Evolutionary conservation across 768 basidiomycete genomes (phyloP).

Genomic region (Phanerodontia chrysosporium): DNA sequence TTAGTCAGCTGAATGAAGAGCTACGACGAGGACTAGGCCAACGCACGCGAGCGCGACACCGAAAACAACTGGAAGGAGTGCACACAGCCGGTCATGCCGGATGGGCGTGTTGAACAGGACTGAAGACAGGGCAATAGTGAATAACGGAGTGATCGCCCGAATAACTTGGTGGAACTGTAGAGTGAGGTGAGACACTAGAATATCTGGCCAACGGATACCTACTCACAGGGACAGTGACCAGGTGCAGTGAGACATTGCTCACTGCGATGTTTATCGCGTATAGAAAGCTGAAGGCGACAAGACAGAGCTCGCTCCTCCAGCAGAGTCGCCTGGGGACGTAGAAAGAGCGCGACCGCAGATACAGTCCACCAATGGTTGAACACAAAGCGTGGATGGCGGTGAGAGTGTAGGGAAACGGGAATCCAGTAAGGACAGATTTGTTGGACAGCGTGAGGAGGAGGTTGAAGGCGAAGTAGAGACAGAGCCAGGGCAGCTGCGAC

Average conservation of each 20-base stretch:
- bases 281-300: constrained; percentile 80
- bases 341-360: constrained; percentile 52
- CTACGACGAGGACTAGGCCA: neutral
- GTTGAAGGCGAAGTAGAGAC: constrained; percentile 86
- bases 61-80: constrained; percentile 78
- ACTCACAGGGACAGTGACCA: constrained; percentile 88
- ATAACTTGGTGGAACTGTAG: constrained; percentile 94
- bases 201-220: neutral
- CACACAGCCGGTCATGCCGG: constrained; percentile 58
- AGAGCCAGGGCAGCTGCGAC: constrained; percentile 56
- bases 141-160: constrained; percentile 87
- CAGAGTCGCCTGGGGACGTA: constrained; percentile 57
- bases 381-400: constrained; percentile 90
- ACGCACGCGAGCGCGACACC: constrained; percentile 91
- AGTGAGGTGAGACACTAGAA: neutral
- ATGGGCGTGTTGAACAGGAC: constrained; percentile 61
- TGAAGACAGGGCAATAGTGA: constrained; percentile 77
- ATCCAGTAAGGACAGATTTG: constrained; percentile 85
- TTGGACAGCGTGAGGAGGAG: constrained; percentile 92
- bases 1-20: neutral
- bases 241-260: constrained; percentile 83
- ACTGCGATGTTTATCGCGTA: constrained; percentile 95
- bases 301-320: constrained; percentile 48
- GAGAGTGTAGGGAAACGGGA: constrained; percentile 94
- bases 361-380: constrained; percentile 75